phyloP scores from a whole-genome alignment of 352 stramenopile genomes.

The Phytophthora hibernalis region DNA sequence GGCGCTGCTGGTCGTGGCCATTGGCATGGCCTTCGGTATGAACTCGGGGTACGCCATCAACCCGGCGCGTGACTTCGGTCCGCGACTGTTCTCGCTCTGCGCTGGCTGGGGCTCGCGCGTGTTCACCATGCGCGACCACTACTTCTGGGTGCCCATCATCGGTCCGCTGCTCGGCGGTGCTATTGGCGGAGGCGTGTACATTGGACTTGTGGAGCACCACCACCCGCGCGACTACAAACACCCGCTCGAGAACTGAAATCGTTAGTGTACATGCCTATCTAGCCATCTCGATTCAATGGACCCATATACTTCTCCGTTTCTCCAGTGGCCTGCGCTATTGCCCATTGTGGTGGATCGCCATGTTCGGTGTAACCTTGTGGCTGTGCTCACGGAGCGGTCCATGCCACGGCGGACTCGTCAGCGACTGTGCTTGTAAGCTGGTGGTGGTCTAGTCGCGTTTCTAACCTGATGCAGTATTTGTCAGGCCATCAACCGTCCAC shows the following conservation, averaged over 20 bases:
- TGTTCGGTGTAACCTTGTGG: conserved; percentile 16
- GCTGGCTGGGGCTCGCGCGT: conserved; percentile 45
- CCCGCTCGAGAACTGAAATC: conserved; percentile 25
- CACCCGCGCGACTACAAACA: conserved; percentile 45
- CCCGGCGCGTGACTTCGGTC: conserved; percentile 55
- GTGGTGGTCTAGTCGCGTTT: conserved; percentile 18
- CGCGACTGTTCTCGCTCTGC: conserved; percentile 42
- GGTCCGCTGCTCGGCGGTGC: conserved; percentile 40
- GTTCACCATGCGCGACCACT: conserved; percentile 43
- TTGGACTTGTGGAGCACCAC: conserved; percentile 38
- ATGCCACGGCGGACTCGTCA: conserved; percentile 29
- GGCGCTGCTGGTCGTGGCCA: conserved; percentile 53
- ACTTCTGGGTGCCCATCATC: conserved; percentile 68
- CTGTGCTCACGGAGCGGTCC: conserved; percentile 24
- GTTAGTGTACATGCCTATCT: conserved; percentile 3
- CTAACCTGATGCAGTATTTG: conserved; percentile 5
- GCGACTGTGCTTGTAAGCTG: conserved; percentile 10
- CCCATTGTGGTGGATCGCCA: not conserved
- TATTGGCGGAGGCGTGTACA: conserved; percentile 36
- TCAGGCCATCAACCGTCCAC: conserved; percentile 32
- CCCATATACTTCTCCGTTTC: conserved; percentile 8
- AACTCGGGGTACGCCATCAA: conserved; percentile 76
- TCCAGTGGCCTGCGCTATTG: conserved; percentile 1
- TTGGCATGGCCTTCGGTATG: conserved; percentile 71
- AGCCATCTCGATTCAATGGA: conserved; percentile 18